These are phyloP conservation scores for Stagonosporopsis vannaccii DNA, from an alignment of 2,329 filamentous ascomycete genomes.

Conservation along the genomic window DNA sequence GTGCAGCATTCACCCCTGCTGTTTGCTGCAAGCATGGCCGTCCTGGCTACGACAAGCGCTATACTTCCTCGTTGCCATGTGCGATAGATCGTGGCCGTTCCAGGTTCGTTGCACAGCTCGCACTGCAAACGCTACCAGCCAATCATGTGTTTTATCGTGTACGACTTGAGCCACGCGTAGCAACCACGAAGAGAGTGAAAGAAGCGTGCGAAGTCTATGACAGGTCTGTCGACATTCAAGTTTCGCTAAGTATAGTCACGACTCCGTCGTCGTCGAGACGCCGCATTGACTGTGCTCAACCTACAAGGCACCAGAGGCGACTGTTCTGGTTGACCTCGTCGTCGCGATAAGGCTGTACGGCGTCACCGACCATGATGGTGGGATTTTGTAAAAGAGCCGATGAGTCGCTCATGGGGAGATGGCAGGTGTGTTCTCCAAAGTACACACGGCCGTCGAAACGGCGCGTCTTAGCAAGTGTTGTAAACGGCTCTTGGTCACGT, in stretches of 20 bases:
- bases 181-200: slow-evolving; percentile 28
- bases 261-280: slow-evolving; percentile 6
- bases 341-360: slow-evolving; percentile 40
- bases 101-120: slow-evolving; percentile 28
- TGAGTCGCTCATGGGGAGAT: slow-evolving; percentile 42
- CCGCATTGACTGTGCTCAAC: slow-evolving; percentile 22
- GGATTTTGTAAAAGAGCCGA: slow-evolving; percentile 42
- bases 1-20: slow-evolving; percentile 43
- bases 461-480: slow-evolving; percentile 86
- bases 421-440: slow-evolving; percentile 79
- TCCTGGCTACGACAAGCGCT: slow-evolving; percentile 34
- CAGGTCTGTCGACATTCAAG: slow-evolving; percentile 8
- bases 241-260: slow-evolving; percentile 14
- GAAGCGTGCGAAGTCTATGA: slow-evolving; percentile 21
- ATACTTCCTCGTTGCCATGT: slow-evolving; percentile 28
- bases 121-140: slow-evolving; percentile 21
- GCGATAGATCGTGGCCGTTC: slow-evolving; percentile 30
- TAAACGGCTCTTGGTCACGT: slow-evolving; percentile 83
- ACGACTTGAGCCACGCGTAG: slow-evolving; percentile 40
- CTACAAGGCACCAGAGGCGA: slow-evolving; percentile 34
- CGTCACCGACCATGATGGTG: slow-evolving; percentile 50
- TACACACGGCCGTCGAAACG: slow-evolving; percentile 83
- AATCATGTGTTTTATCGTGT: slow-evolving; percentile 31
- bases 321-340: slow-evolving; percentile 38
- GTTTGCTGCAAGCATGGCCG: slow-evolving; percentile 29